These are phyloP conservation scores for Colletotrichum trifolii DNA, from an alignment of 2,329 filamentous ascomycete genomes.

Conservation along the genomic window DNA sequence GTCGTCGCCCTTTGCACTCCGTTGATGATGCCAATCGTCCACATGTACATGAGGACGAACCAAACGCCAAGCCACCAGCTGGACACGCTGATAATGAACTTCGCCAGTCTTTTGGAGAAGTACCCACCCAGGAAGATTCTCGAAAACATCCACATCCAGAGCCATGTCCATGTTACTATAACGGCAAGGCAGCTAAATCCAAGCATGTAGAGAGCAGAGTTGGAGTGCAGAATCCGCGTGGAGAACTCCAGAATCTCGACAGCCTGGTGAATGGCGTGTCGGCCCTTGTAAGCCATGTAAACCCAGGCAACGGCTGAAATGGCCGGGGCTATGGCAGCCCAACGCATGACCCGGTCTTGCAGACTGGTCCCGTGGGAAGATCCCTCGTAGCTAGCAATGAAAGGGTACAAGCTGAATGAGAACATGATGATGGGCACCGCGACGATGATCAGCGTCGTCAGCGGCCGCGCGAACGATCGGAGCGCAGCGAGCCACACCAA, in stretches of 20 bases:
- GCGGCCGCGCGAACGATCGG: conserved; percentile 85
- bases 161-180: conserved; percentile 91
- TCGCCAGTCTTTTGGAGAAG: conserved; percentile 69
- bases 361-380: conserved; percentile 77
- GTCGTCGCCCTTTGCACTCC: conserved; percentile 92
- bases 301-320: conserved; percentile 81
- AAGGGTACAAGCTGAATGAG: conserved; percentile 90
- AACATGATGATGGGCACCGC: conserved; percentile 88
- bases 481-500: conserved; percentile 90
- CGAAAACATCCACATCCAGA: conserved; percentile 97
- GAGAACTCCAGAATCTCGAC: conserved; percentile 93
- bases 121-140: conserved; percentile 94
- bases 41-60: conserved; percentile 94
- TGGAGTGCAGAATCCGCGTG: conserved; percentile 85
- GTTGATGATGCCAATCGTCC: conserved; percentile 89
- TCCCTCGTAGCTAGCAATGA: conserved; percentile 89
- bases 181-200: conserved; percentile 80
- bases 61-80: conserved; percentile 96
- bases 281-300: conserved; percentile 83
- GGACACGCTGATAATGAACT: conserved; percentile 85
- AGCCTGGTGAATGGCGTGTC: conserved; percentile 83
- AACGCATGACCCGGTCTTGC: conserved; percentile 93
- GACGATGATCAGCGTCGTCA: conserved; percentile 83
- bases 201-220: conserved; percentile 84
- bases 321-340: conserved; percentile 82